Evolutionary conservation across 2,329 filamentous ascomycete genomes (phyloP).

Genomic region (Thelonectria discophora): DNA sequence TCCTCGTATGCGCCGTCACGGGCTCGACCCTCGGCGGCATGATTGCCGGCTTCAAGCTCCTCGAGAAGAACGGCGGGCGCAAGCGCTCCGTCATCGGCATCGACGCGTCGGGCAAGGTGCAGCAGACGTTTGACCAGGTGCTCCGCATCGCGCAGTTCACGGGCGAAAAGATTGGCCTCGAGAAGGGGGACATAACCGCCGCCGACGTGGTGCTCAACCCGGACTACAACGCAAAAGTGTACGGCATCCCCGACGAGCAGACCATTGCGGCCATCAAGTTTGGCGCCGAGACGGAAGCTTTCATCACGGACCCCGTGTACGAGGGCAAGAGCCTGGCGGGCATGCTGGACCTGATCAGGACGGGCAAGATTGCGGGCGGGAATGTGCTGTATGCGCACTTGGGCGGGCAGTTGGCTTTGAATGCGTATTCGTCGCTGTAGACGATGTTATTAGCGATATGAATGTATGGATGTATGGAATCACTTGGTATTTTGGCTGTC

Average conservation of each 20-base stretch:
- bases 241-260: conserved; percentile 71
- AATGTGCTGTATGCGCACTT: conserved; percentile 77
- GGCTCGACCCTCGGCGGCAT: conserved; percentile 77
- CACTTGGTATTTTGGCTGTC: too few species aligned
- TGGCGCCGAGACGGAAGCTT: conserved; percentile 72
- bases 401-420: conserved; percentile 74
- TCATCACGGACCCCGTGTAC: conserved; percentile 80
- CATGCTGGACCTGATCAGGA: conserved; percentile 73
- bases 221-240: conserved; percentile 70
- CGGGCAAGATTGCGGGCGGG: conserved; percentile 68
- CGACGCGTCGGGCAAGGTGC: conserved; percentile 57
- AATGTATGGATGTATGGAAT: conserved; percentile 14
- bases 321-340: conserved; percentile 79
- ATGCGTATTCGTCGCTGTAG: conserved; percentile 65
- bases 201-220: conserved; percentile 70
- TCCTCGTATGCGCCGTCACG: conserved; percentile 76
- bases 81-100: conserved; percentile 71
- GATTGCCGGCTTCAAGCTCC: conserved; percentile 75
- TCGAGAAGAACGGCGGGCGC: conserved; percentile 56
- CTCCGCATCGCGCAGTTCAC: conserved; percentile 72
- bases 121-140: conserved; percentile 71
- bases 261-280: conserved; percentile 76
- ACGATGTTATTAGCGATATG: conserved; percentile 8
- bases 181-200: conserved; percentile 66
- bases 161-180: conserved; percentile 68